Percentiles rank a stretch among this genome's conserved stretches.
Evolutionary conservation across 1,139 yeast genomes (phyloP).

Genomic region (Yamadazyma triangularis): DNA sequence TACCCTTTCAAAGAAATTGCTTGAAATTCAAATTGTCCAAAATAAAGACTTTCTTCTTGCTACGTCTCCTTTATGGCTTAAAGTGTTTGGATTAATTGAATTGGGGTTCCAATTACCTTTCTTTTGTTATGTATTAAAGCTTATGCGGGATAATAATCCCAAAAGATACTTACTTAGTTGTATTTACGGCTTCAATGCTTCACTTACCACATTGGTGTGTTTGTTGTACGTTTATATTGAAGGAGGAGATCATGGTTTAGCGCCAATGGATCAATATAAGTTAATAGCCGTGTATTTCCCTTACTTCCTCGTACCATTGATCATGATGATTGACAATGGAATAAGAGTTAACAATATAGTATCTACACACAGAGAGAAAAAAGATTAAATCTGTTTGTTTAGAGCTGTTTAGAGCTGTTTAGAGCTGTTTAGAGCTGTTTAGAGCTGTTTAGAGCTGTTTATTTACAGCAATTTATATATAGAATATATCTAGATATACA

Average conservation of each 20-base stretch:
- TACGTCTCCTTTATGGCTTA: conserved; percentile 62
- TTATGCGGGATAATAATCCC: conserved; percentile 14
- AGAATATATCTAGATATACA: too few relatives aligned
- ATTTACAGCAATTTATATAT: too few relatives aligned
- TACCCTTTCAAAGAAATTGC: conserved; percentile 43
- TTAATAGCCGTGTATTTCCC: conserved; percentile 59
- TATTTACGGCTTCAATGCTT: conserved; percentile 76
- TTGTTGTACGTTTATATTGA: conserved; percentile 37
- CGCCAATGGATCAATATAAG: conserved; percentile 28
- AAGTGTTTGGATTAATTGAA: conserved; percentile 67
- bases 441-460: too few relatives aligned
- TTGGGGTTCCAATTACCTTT: conserved; percentile 73
- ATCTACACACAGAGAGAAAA: too few relatives aligned
- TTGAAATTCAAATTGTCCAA: conserved; percentile 53
- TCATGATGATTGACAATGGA: conserved; percentile 45
- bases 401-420: too few relatives aligned
- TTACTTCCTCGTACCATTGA: conserved; percentile 59
- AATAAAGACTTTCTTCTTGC: conserved; percentile 70
- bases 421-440: too few relatives aligned
- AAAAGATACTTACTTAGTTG: conserved; percentile 47
- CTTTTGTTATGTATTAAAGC: conserved; percentile 39
- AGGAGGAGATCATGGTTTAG: conserved; percentile 32
- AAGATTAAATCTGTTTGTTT: too few relatives aligned
- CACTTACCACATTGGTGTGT: conserved; percentile 69
- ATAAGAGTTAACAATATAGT: too few relatives aligned